A percentile compares a stretch with the other conserved stretches of the same genome.
Evolutionary conservation across 2,329 filamentous ascomycete genomes (phyloP).

Genomic region (Pleurostoma richardsiae): DNA sequence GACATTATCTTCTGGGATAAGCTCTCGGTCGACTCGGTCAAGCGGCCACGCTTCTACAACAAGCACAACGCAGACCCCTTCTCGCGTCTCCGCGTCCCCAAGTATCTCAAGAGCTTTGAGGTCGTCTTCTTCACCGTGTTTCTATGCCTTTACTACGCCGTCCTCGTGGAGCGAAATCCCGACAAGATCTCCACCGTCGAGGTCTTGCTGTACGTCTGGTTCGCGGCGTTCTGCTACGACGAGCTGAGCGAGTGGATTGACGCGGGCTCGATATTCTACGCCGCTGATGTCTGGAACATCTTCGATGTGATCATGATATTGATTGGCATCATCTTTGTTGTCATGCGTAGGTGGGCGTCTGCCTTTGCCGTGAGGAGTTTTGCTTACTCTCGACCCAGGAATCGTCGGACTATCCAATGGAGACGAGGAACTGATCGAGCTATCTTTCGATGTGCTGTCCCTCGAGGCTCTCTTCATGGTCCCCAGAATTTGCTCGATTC

Average conservation of each 20-base stretch:
- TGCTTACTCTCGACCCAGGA: slow-evolving; percentile 35
- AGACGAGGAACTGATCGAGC: slow-evolving; percentile 61
- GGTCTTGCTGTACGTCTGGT: slow-evolving; percentile 75
- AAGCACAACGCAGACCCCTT: slow-evolving; percentile 63
- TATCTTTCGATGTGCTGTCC: slow-evolving; percentile 83
- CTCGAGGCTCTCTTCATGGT: slow-evolving; percentile 88
- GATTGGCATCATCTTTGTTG: slow-evolving; percentile 67
- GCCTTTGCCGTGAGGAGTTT: neutral
- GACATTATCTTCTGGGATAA: slow-evolving; percentile 84
- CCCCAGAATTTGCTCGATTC: slow-evolving; percentile 79
- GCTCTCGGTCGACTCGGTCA: slow-evolving; percentile 66
- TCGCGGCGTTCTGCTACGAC: slow-evolving; percentile 82
- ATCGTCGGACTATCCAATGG: slow-evolving; percentile 59
- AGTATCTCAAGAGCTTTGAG: slow-evolving; percentile 82
- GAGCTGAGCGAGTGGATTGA: slow-evolving; percentile 81
- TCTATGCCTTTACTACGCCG: slow-evolving; percentile 78
- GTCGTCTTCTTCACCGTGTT: slow-evolving; percentile 75
- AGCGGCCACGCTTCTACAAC: slow-evolving; percentile 74
- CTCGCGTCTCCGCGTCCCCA: slow-evolving; percentile 70
- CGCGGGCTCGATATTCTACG: slow-evolving; percentile 81
- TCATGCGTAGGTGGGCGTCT: slow-evolving; percentile 56
- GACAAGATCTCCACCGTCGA: slow-evolving; percentile 64
- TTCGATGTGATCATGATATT: slow-evolving; percentile 75
- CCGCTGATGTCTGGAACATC: slow-evolving; percentile 76
- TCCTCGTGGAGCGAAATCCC: slow-evolving; percentile 69